These are phyloP conservation scores for Candida parachauliodes DNA, from an alignment of 805 yeast genomes.

Conservation along the genomic window DNA sequence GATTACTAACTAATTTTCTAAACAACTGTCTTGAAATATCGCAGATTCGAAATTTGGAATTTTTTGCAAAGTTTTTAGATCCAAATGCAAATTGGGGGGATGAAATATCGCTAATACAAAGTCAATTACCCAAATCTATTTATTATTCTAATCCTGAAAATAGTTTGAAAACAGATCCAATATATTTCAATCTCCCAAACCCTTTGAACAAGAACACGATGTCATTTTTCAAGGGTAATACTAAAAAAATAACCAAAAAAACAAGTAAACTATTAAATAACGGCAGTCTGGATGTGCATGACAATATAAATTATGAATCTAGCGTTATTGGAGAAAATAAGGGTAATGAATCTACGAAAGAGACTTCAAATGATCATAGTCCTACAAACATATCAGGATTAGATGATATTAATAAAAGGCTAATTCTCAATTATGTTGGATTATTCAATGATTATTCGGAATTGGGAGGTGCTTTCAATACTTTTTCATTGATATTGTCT, in stretches of 20 bases:
- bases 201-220: constrained; percentile 27
- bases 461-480: constrained; percentile 58
- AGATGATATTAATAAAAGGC: constrained; percentile 55
- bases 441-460: constrained; percentile 67
- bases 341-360: neutral
- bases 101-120: constrained; percentile 38
- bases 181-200: constrained; percentile 32
- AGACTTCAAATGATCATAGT: constrained; percentile 4
- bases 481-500: constrained; percentile 48
- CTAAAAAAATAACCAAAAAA: constrained; percentile 22
- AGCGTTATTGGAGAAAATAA: neutral
- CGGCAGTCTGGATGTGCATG: constrained; percentile 1
- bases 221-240: constrained; percentile 31
- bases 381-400: constrained; percentile 38
- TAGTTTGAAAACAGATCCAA: constrained; percentile 33
- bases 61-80: constrained; percentile 76
- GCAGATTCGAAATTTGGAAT: constrained; percentile 53
- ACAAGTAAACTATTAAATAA: constrained; percentile 17
- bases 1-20: constrained; percentile 73
- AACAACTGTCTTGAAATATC: constrained; percentile 65
- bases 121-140: constrained; percentile 39
- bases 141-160: constrained; percentile 44
- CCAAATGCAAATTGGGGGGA: constrained; percentile 85
- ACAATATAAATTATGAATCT: neutral
- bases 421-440: constrained; percentile 53